phyloP scores from a whole-genome alignment of 768 basidiomycete genomes.

The Tulasnella sp. region DNA sequence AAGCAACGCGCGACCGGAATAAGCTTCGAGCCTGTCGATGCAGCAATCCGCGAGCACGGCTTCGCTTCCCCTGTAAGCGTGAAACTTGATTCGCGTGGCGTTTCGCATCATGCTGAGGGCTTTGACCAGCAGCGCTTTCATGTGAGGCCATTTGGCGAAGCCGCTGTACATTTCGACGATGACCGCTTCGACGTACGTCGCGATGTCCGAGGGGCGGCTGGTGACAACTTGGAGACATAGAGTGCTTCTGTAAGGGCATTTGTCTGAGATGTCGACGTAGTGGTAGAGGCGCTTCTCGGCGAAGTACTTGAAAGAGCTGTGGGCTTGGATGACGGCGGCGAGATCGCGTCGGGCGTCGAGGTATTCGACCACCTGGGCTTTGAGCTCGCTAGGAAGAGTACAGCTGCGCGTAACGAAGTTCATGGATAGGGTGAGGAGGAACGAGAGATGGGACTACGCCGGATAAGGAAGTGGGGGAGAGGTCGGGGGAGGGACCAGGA shows the following conservation, averaged over 20 bases:
- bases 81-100: neutral
- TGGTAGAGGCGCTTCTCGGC: neutral
- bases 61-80: neutral
- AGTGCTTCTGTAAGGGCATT: neutral
- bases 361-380: neutral
- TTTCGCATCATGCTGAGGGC: neutral
- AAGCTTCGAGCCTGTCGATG: neutral
- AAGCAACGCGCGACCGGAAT: neutral
- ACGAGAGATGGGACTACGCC: neutral
- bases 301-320: neutral
- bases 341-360: neutral
- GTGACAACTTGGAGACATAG: neutral
- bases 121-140: neutral
- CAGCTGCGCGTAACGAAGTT: neutral
- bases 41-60: neutral
- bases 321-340: neutral
- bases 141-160: neutral
- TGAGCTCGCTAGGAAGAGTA: neutral
- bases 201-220: neutral
- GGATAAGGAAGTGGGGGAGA: neutral
- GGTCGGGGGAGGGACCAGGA: neutral
- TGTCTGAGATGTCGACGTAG: constrained; percentile 1
- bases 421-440: neutral
- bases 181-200: neutral
- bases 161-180: neutral